Conservation (phyloP, 2,329 filamentous ascomycete genomes). For the Fusarium piperis region DNA sequence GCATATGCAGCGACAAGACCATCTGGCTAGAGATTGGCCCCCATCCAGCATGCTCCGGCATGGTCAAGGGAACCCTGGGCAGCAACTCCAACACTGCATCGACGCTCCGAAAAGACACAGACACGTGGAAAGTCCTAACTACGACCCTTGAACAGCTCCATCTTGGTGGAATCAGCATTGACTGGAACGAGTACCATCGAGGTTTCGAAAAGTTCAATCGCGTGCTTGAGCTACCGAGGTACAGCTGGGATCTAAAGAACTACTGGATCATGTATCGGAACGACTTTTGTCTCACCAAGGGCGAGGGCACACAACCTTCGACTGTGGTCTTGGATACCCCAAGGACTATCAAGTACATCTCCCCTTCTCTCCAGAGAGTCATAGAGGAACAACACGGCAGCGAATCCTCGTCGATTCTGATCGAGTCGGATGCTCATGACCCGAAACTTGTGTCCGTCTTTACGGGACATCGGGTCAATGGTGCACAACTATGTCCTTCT, state of each 20-base stretch:
- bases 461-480: slow-evolving; percentile 33
- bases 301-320: slow-evolving; percentile 47
- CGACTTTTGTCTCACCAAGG: slow-evolving; percentile 77
- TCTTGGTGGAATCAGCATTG: slow-evolving; percentile 67
- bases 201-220: slow-evolving; percentile 53
- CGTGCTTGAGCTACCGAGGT: slow-evolving; percentile 72
- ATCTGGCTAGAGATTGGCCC: slow-evolving; percentile 76
- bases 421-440: slow-evolving; percentile 31
- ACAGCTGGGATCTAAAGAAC: slow-evolving; percentile 77
- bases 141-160: slow-evolving; percentile 67
- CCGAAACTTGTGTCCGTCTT: slow-evolving; percentile 18
- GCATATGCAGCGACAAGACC: slow-evolving; percentile 64
- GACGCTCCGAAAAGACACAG: slow-evolving; percentile 71
- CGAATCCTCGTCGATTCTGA: slow-evolving; percentile 12
- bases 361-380: slow-evolving; percentile 33
- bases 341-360: slow-evolving; percentile 20
- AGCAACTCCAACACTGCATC: slow-evolving; percentile 62
- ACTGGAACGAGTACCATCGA: slow-evolving; percentile 75
- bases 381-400: slow-evolving; percentile 24
- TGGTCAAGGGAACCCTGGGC: slow-evolving; percentile 70
- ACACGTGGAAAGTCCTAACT: slow-evolving; percentile 71
- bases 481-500: slow-evolving; percentile 31
- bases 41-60: slow-evolving; percentile 69
- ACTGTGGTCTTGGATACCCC: neutral
- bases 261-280: slow-evolving; percentile 74